These are phyloP conservation scores for Russula griseocarnosa DNA, from an alignment of 768 basidiomycete species.

Conservation along the genomic window DNA sequence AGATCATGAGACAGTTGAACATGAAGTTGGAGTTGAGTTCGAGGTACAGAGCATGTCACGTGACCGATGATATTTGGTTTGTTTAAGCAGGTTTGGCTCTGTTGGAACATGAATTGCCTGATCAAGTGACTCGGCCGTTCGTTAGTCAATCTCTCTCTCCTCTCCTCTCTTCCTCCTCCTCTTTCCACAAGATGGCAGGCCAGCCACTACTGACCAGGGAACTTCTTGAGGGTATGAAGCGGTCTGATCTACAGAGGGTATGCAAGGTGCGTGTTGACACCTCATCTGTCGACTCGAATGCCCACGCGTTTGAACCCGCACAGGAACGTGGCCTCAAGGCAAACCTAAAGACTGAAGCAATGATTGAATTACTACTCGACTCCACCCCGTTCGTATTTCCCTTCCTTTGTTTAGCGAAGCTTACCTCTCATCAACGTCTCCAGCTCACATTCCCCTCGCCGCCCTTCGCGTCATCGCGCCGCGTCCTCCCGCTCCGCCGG, in stretches of 20 bases:
- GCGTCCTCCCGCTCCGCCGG: conserved; percentile 12
- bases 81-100: conserved; percentile 2
- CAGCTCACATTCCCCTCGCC: conserved; percentile 21
- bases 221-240: conserved; percentile 51
- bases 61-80: neutral
- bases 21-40: neutral
- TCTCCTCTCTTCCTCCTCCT: neutral
- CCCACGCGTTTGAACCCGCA: conserved; percentile 17
- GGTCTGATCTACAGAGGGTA: conserved; percentile 52
- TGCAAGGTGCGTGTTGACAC: conserved; percentile 48
- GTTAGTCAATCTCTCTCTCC: conserved; percentile 1
- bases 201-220: conserved; percentile 46
- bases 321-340: conserved; percentile 80
- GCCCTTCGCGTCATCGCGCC: conserved; percentile 20
- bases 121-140: conserved; percentile 14
- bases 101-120: neutral
- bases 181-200: conserved; percentile 11
- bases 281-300: conserved; percentile 2
- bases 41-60: conserved; percentile 5
- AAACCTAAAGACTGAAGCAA: conserved; percentile 74
- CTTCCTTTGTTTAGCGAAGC: neutral
- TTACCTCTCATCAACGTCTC: conserved; percentile 29
- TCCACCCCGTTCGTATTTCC: conserved; percentile 30
- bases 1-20: conserved; percentile 9
- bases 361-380: conserved; percentile 70